These are phyloP conservation scores for Metschnikowia chrysomelidarum DNA, from an alignment of 805 yeast species.

Conservation along the genomic window DNA sequence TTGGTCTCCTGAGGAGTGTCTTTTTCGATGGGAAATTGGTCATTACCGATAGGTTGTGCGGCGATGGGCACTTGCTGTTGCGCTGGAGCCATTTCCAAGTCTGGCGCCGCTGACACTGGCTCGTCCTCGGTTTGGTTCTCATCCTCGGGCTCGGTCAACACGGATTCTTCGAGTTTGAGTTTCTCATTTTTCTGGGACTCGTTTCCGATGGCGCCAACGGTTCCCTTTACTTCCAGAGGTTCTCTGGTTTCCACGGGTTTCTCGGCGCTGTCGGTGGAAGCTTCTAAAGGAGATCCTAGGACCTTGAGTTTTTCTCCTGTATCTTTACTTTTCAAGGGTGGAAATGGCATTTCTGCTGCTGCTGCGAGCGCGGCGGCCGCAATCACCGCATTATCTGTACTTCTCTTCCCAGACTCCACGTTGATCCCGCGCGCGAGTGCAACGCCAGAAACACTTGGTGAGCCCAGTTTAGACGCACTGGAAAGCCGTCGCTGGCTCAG, in stretches of 20 bases:
- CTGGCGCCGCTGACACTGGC: conserved; percentile 9
- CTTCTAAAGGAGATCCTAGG: neutral
- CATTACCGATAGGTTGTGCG: too few relatives aligned
- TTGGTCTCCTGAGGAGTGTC: too few relatives aligned
- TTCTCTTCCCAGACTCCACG: conserved; percentile 32
- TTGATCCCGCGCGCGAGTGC: conserved; percentile 38
- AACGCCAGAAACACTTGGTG: conserved; percentile 50
- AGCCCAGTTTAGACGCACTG: conserved; percentile 10
- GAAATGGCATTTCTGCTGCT: conserved; percentile 75
- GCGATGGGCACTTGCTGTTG: too few relatives aligned
- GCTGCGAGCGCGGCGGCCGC: conserved; percentile 86
- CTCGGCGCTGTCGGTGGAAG: neutral
- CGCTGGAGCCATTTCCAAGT: too few relatives aligned
- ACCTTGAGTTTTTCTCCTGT: neutral
- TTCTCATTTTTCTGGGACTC: neutral
- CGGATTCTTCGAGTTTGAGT: too few relatives aligned
- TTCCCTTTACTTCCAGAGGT: neutral
- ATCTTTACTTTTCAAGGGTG: conserved; percentile 30
- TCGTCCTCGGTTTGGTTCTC: conserved; percentile 31
- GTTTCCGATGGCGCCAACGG: neutral
- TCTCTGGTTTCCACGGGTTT: neutral
- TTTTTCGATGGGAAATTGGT: too few relatives aligned
- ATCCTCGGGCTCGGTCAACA: conserved; percentile 22
- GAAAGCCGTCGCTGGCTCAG: conserved; percentile 3
- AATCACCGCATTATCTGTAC: conserved; percentile 53